Conservation (phyloP, 176 grass and related monocot genomes). For the Aegilops speltoides region DNA sequence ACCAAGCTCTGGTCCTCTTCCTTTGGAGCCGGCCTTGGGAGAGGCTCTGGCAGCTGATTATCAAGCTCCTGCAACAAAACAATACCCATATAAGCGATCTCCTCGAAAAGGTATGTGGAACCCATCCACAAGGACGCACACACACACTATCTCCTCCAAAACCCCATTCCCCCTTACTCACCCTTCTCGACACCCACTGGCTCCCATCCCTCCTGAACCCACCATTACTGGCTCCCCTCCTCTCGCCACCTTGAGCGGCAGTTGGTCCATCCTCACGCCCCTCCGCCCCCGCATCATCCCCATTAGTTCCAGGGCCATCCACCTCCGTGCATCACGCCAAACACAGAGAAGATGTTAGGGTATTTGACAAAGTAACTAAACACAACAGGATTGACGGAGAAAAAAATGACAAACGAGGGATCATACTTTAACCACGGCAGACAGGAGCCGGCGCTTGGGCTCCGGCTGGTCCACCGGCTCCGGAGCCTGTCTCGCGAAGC, state of each 20-base stretch:
- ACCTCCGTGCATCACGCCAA: slow-evolving; percentile 40
- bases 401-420: neutral
- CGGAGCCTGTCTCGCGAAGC: slow-evolving; percentile 53
- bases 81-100: slow-evolving; percentile 6
- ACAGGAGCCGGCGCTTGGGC: slow-evolving; percentile 72
- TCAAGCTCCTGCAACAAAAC: slow-evolving; percentile 61
- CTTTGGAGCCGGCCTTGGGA: slow-evolving; percentile 78
- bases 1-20: slow-evolving; percentile 70
- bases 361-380: neutral
- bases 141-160: neutral
- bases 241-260: slow-evolving; percentile 26
- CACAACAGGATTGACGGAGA: neutral
- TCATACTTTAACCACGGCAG: slow-evolving; percentile 77
- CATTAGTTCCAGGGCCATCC: slow-evolving; percentile 52
- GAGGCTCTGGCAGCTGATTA: slow-evolving; percentile 70
- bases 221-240: slow-evolving; percentile 38
- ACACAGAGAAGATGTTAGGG: neutral
- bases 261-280: neutral
- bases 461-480: slow-evolving; percentile 61
- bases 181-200: slow-evolving; percentile 45
- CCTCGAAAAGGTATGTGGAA: neutral
- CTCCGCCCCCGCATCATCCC: slow-evolving; percentile 23
- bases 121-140: neutral
- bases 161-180: slow-evolving; percentile 27
- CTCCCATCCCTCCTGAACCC: slow-evolving; percentile 70